Base-by-base conservation (phyloP, 108 stramenopile genomes). In the Thalassiosira profunda region DNA sequence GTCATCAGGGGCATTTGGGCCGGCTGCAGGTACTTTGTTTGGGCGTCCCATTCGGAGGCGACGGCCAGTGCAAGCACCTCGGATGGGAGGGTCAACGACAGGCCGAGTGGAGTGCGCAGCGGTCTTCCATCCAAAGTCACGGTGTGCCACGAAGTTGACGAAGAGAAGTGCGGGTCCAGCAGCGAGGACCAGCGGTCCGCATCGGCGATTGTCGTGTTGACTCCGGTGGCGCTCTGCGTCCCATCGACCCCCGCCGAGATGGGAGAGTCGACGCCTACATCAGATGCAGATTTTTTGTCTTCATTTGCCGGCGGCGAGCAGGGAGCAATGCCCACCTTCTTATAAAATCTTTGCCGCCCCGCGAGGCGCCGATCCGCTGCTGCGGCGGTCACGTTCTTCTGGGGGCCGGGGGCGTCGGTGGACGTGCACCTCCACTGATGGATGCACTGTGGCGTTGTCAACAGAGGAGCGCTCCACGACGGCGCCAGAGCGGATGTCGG, bases 1-100 rank as follows among this genome's bases (percentile, higher is more conserved):
- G 96, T 97, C 96, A 96, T 98, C n/a, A 98, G 73, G 5, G 99
- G 98, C 98, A 98, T 98, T 46, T 92, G 81, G n/a, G 95, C 83
- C 8, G 97, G 97, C 54, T 92, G 80, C 9, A 98, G 73, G 41
- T 81, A 72, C n/a, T 41, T 46, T 42, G 75, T 60, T 73, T 98
- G 97, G 0, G 85, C 68, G 55, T 98, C 95, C 98, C 99, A 98
- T 70, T 99, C 99, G 21, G 90, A 82, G 0, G 97, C 97, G 25
- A 98, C 80, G 10, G 88, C 88, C 43, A 77, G 64, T 5, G 99
- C 99, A 25, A 98, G 80, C 4, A 54, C 58, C 28, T 80, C 35
- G 31, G 87, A 92, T 10, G 95, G 96, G 3, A 98, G 84, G 8
- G 86, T 62, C 4, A 97, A 53, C 0, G 78, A 66, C 36, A 84